Evolutionary conservation across 2,329 filamentous ascomycete species (phyloP).

Genomic region (Ceratocystis papillata): DNA sequence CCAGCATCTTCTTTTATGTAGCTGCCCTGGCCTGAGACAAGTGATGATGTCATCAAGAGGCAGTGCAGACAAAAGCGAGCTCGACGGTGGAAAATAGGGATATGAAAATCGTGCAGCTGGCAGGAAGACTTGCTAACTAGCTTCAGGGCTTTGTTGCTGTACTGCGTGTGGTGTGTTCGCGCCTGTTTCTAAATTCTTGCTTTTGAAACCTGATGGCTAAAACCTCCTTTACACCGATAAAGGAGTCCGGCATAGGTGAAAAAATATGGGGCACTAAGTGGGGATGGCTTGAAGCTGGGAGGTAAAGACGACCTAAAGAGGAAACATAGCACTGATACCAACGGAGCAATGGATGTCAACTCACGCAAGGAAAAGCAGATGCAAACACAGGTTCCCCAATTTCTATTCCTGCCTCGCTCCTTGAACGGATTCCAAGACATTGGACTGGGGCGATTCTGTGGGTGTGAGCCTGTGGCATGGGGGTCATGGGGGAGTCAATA

Average conservation of each 20-base stretch:
- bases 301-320: not conserved
- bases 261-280: not conserved
- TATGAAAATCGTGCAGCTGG: too few relatives aligned
- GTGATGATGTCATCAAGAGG: constrained; percentile 1
- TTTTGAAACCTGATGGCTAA: not conserved
- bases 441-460: not conserved
- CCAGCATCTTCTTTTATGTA: not conserved
- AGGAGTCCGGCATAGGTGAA: not conserved
- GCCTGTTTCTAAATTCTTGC: not conserved
- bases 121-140: not conserved
- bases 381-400: not conserved
- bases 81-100: not conserved
- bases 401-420: not conserved
- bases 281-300: not conserved
- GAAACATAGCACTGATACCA: not conserved
- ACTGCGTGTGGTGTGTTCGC: not conserved
- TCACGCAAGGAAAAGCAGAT: not conserved
- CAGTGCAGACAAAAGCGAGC: not conserved
- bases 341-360: constrained; percentile 12
- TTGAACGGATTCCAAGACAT: not conserved
- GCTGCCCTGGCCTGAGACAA: not conserved
- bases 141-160: not conserved
- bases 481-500: not conserved
- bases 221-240: constrained; percentile 12
- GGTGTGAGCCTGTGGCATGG: not conserved